Base-by-base conservation (phyloP, 2,329 filamentous ascomycete species). In the Neonectria coccinea region DNA sequence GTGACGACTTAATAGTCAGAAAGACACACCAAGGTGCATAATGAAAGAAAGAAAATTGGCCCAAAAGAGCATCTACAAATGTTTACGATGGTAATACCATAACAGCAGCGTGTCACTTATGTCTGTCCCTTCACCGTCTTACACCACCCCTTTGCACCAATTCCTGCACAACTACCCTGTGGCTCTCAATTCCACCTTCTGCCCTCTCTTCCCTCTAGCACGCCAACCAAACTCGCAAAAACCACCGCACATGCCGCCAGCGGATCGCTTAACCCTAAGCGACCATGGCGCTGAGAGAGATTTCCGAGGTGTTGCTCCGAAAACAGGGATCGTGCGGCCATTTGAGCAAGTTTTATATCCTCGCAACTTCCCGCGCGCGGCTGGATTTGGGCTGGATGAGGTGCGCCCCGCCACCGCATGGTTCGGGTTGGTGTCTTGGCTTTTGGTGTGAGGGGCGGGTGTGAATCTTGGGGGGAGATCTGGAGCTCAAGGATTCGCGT, bases 341-440 rank as follows among this genome's bases (percentile, higher is more conserved):
- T 80, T 80, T 80, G 79, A 80, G 79, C 79, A 80, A 80, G 79
- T 80, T 80, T 80, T 79, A 73, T 70, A 67, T 61, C 42, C 18
- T 68, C 71, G 67, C 64, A 67, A 61, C 67, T 54, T 57, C 63
- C 44, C 41, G 39, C 52, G 42, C 31, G 52, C 48, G 59, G 55
- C 62, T 60, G 31, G 48, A 50, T 31, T 52, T 47, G 64, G 62
- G n/a, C 4, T 41, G 39, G n/a, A 41, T 10, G n/a, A 42, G 50
- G 48, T 25, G 33, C 39, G 36, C 44, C 62, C 65, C 64, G 31
- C 64, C 60, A 69, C 67, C 59, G 58, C 68, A 58, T 59, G 20
- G 42, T 53, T n/a, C 16, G 33, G 44, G n/a, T n/a, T 44, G 11
- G 45, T 33, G 29, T 29, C 11, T 33, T 53, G 47, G 16, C 25